Evolutionary conservation across 1,284 basidiomycete species (phyloP).

Genomic region (Melampsora abietis-canadensis): DNA sequence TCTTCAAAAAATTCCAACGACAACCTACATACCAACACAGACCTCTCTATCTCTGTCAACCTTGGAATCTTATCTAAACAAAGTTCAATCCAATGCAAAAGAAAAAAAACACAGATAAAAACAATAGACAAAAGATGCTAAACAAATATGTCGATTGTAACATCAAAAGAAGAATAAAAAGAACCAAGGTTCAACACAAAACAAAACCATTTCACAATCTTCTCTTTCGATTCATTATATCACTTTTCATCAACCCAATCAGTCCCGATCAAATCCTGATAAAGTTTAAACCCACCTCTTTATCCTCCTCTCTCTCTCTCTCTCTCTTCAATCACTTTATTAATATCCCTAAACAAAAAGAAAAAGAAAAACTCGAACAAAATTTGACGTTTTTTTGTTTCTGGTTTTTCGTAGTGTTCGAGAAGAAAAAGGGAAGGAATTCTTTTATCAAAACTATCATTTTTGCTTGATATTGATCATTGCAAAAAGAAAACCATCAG

Average conservation of each 20-base stretch:
- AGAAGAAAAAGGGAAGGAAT: neutral
- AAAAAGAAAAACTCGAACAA: no score
- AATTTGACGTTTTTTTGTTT: neutral
- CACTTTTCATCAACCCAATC: no score
- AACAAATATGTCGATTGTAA: neutral
- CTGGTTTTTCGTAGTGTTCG: neutral
- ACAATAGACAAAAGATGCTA: neutral
- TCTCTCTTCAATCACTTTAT: neutral
- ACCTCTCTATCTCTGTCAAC: no score
- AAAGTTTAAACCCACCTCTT: no score
- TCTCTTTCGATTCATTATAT: no score
- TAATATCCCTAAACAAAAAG: no score
- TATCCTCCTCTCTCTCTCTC: neutral
- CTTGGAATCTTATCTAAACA: no score
- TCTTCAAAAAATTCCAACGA: no score
- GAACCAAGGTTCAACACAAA: neutral
- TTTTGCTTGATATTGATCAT: neutral
- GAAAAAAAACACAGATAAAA: neutral
- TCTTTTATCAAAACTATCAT: neutral
- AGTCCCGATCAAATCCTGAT: no score
- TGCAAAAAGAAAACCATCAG: neutral
- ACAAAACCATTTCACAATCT: no score
- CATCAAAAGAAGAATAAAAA: neutral
- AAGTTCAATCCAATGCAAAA: neutral
- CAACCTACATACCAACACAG: no score